phyloP scores from a whole-genome alignment of 352 stramenopile genomes.

The Globisporangium alternatum region DNA sequence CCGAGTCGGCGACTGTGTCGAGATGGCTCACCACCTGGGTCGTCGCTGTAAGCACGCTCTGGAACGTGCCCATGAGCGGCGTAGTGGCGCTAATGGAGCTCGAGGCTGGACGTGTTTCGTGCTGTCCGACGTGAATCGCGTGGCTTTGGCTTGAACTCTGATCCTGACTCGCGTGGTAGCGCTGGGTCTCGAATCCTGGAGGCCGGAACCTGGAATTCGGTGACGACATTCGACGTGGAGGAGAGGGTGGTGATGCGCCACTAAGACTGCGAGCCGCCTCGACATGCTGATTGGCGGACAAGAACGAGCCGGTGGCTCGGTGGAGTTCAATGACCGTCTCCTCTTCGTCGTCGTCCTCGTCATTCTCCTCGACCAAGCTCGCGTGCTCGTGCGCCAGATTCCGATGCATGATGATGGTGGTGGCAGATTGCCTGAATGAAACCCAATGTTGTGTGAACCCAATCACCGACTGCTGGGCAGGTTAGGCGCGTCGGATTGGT shows the following conservation, averaged over 20 bases:
- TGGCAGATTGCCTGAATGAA: no score
- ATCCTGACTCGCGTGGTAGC: neutral
- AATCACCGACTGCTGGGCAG: neutral
- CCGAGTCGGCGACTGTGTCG: slow-evolving; percentile 24
- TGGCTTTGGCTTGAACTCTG: neutral
- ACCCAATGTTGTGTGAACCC: neutral
- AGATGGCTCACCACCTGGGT: slow-evolving; percentile 22
- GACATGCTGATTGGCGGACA: neutral
- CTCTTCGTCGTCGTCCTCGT: slow-evolving; percentile 37
- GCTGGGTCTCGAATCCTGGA: neutral
- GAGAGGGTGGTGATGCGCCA: neutral
- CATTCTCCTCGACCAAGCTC: slow-evolving; percentile 15
- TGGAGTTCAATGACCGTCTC: slow-evolving; percentile 33
- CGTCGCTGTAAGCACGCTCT: slow-evolving; percentile 26
- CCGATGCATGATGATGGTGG: neutral
- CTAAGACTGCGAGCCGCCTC: neutral
- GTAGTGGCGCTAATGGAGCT: slow-evolving; percentile 1
- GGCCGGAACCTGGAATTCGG: neutral
- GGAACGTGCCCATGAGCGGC: slow-evolving; percentile 22
- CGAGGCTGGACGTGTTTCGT: slow-evolving; percentile 8
- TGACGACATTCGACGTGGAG: neutral
- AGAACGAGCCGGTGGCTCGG: slow-evolving; percentile 19
- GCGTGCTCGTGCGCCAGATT: neutral
- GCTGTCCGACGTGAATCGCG: slow-evolving; percentile 14
- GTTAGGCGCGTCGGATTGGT: neutral